Conservation (phyloP, 108 stramenopile genomes). For the Stephanodiscus minutulus region DNA sequence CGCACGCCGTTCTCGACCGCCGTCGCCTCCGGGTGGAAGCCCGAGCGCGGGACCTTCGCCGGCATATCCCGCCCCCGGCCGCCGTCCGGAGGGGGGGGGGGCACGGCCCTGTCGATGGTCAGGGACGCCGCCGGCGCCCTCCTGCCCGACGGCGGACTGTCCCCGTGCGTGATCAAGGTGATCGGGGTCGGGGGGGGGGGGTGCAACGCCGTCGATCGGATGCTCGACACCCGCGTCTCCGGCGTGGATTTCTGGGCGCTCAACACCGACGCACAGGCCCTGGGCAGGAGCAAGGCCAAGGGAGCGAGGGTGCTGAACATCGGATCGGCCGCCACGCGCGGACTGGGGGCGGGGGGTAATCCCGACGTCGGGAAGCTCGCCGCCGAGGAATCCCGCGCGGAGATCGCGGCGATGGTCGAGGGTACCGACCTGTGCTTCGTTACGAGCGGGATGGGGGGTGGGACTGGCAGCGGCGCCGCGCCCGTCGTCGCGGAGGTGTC, state of each 20-base stretch:
- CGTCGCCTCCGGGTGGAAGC: too few species aligned
- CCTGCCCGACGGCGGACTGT: constrained; percentile 72
- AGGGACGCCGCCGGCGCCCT: constrained; percentile 27
- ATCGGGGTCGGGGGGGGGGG: constrained; percentile 88
- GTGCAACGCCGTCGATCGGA: constrained; percentile 78
- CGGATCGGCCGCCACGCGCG: constrained; percentile 81
- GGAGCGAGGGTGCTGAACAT: constrained; percentile 75
- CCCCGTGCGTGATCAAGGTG: constrained; percentile 76
- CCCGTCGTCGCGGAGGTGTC: constrained; percentile 83
- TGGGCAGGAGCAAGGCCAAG: constrained; percentile 63
- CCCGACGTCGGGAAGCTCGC: constrained; percentile 83
- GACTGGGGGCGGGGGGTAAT: constrained; percentile 87
- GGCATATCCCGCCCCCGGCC: too few species aligned
- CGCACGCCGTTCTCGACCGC: too few species aligned
- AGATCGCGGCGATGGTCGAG: constrained; percentile 69
- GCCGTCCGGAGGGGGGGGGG: too few species aligned
- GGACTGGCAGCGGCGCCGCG: constrained; percentile 88
- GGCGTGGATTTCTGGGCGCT: constrained; percentile 92
- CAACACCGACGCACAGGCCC: constrained; percentile 91
- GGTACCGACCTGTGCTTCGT: constrained; percentile 90
- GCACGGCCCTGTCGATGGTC: constrained; percentile 3
- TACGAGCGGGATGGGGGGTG: constrained; percentile 89
- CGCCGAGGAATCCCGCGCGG: constrained; percentile 80
- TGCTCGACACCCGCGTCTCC: constrained; percentile 81
- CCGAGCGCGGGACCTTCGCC: too few species aligned